Evolutionary conservation across 139 green algal genomes (phyloP), one percentile per base, ranked within the genome.

Genomic region (Micromonas pusilla): DNA sequence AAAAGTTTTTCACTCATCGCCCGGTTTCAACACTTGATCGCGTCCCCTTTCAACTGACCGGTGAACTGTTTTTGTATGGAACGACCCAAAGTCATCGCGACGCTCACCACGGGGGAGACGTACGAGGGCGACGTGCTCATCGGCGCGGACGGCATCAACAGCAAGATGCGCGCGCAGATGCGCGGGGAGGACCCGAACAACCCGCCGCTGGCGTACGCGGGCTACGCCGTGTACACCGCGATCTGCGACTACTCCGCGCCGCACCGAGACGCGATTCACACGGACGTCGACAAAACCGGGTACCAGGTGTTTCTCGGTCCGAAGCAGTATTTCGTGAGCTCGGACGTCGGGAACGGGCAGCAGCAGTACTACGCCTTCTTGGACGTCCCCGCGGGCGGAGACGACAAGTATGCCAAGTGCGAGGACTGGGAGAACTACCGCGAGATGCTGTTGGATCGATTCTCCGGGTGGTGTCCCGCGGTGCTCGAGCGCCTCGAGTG

Each of bases 351-450:
- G 26, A 87, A 84, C 23, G 94, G 95, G 76, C 94, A 96, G 85
- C 95, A 96, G 90, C 95, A 99, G 87, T 98, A 92, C 90, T 99
- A 99, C 83, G 95, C 84, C 34, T 99, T 99, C 90, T 89, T 97
- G 86, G 91, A 94, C 81, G 92, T 97, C 82, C 79, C 89, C 0
- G 79, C 89, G 21, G 90, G 91, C 34, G 88, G 73, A 54, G 63
- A 66, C 19, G 82, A 91, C 79, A 64, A 83, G 75, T 86, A 39
- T 5, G 79, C 63, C 13, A 67, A 81, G 71, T 83, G 83, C 72
- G 84, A 80, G 19, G 89, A 94, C 66, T 34, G 74, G 16, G 37
- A 81, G 2, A 88, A 87, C 19, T 37, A 63, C 21, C 85, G 89
- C 72, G 76, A 85, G 70, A 84, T 91, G 9, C 86, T 98, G 80